A percentile compares a stretch with the other conserved stretches of the same genome.
Conservation (phyloP, 2,329 filamentous ascomycete genomes). For the Bretziella fagacearum region DNA sequence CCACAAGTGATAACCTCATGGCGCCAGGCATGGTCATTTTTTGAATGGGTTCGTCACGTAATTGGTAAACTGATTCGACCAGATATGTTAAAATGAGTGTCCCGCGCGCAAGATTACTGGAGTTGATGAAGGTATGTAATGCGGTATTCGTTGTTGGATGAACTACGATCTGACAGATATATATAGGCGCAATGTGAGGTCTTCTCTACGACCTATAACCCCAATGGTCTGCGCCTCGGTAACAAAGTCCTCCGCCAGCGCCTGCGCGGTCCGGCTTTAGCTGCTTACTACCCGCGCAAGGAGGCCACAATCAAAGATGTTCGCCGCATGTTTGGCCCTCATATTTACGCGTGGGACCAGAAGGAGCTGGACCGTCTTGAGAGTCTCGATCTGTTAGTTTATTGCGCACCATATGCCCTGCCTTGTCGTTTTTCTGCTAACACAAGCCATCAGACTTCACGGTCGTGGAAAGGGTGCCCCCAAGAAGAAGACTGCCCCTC, state of each 20-base stretch:
- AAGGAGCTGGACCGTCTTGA: constrained; percentile 65
- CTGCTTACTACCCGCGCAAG: constrained; percentile 73
- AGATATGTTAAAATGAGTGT: constrained; percentile 39
- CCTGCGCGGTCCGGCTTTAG: constrained; percentile 64
- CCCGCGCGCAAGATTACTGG: constrained; percentile 43
- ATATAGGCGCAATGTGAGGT: constrained; percentile 70
- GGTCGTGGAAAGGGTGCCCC: constrained; percentile 71
- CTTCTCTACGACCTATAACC: constrained; percentile 86
- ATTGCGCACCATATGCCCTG: neutral
- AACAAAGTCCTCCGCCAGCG: constrained; percentile 87
- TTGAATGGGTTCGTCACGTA: constrained; percentile 11
- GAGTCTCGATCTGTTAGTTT: constrained; percentile 46
- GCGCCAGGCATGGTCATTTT: constrained; percentile 5
- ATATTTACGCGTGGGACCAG: constrained; percentile 55
- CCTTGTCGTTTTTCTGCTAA: neutral
- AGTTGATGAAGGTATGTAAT: constrained; percentile 57
- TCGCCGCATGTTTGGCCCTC: constrained; percentile 48
- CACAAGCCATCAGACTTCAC: constrained; percentile 31
- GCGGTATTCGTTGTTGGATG: neutral
- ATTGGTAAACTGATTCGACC: neutral
- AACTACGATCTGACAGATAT: constrained; percentile 16
- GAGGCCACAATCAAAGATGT: constrained; percentile 57
- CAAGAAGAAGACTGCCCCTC: constrained; percentile 60
- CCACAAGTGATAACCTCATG: constrained; percentile 15
- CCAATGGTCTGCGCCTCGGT: constrained; percentile 61